phyloP scores from a whole-genome alignment of 2,329 filamentous ascomycete genomes.

The Metarhizium album region DNA sequence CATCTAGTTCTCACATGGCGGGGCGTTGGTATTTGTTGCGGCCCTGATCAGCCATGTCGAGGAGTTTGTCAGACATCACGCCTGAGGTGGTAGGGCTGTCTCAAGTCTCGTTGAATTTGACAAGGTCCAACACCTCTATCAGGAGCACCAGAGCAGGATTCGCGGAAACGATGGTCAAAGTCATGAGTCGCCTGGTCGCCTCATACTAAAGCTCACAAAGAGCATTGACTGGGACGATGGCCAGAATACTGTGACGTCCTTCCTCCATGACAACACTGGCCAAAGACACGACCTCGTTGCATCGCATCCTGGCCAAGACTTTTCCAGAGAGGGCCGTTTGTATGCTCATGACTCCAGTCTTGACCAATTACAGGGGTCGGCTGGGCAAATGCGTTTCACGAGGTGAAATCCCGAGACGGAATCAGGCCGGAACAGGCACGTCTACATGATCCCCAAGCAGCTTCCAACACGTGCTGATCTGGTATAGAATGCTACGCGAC shows the following conservation, averaged over 20 bases:
- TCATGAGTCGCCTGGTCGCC: constrained; percentile 70
- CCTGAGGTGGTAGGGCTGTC: constrained; percentile 38
- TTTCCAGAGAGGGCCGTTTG: constrained; percentile 65
- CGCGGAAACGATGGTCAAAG: constrained; percentile 88
- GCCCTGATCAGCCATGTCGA: constrained; percentile 80
- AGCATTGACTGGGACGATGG: constrained; percentile 60
- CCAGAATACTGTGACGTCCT: constrained; percentile 35
- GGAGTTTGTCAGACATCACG: constrained; percentile 79
- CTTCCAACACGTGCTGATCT: neutral
- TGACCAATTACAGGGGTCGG: constrained; percentile 69
- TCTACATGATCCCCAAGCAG: constrained; percentile 5
- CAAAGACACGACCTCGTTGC: constrained; percentile 75
- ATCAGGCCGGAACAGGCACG: constrained; percentile 61
- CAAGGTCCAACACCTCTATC: constrained; percentile 69
- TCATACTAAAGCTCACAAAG: constrained; percentile 64
- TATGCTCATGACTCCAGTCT: constrained; percentile 80
- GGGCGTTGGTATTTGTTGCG: constrained; percentile 75
- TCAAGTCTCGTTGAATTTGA: constrained; percentile 71
- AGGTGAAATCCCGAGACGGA: constrained; percentile 54
- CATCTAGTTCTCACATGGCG: constrained; percentile 89
- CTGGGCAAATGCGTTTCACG: constrained; percentile 61
- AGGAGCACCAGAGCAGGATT: constrained; percentile 84
- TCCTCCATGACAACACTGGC: constrained; percentile 77
- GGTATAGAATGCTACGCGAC: constrained; percentile 60
- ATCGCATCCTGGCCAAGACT: constrained; percentile 74